Evolutionary conservation across 495 filamentous ascomycete species (phyloP), one percentile per base, ranked within the genome.

Genomic region (Aspergillus incahuasiensis): DNA sequence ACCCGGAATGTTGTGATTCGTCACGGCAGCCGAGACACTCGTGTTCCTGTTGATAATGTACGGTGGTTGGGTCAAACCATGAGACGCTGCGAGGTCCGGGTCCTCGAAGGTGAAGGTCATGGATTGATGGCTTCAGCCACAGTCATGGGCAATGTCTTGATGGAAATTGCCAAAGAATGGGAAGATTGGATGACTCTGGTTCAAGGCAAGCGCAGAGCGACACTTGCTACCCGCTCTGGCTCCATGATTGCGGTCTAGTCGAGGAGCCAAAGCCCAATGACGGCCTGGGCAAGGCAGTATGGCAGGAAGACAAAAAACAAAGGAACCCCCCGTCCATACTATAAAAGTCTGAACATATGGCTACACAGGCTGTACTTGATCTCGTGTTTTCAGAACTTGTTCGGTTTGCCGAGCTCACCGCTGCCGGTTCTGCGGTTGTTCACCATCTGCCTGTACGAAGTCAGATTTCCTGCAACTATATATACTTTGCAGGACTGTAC

Each of bases 21-120:
- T 61, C 94, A 99, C 62, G 94, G 94, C 12, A 90, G 84, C 64
- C 86, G 86, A 63, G 94, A 99, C 60, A 91, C 87, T 6, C 81
- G 94, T 15, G 94, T 99, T 11, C 94, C 94, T 0, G 86, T 95
- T 16, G 95, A 96, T 38, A 99, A 97, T 68, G 89, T 96, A 20
- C 80, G 85, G 53, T 99, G 94, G 94, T 77, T 99, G 16, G 91
- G 90, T 20, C 91, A 91, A 66, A 91, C 86, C 35, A 97, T 98
- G 94, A 81, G 86, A 21, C 79, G 88, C 39, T 95, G 91, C 64
- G 94, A 97, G 69, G 91, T 99, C 16, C 78, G 94, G 11, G 81
- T 97, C 6, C 75, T 99, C 12, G 88, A 96, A 57, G 91, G 89
- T 6, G 94, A 99, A 68, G 91, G 91, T 4, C 94, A 99, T 64